Percentiles rank a stretch among this genome's conserved stretches.
phyloP scores from a whole-genome alignment of 2,329 filamentous ascomycete genomes.

The Sporothrix euskadiensis region DNA sequence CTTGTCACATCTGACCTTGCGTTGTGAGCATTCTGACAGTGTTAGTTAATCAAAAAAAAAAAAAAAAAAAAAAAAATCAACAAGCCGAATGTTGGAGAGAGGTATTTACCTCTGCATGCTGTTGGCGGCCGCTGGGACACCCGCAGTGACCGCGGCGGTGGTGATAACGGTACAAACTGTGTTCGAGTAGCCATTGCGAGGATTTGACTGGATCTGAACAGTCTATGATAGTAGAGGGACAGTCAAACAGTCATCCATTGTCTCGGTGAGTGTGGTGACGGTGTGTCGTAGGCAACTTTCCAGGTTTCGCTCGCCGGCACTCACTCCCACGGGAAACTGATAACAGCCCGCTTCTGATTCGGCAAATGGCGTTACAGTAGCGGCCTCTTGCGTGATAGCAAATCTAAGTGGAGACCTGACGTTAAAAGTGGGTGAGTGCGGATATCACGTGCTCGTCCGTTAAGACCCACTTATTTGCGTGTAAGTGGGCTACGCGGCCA shows the following conservation, averaged over 20 bases:
- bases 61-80: too few relatives aligned
- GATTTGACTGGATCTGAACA: neutral
- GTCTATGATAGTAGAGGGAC: neutral
- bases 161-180: constrained; percentile 8
- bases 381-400: constrained; percentile 14
- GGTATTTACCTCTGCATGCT: constrained; percentile 25
- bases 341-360: constrained; percentile 8
- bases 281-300: neutral
- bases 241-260: neutral
- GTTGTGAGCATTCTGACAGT: constrained; percentile 27
- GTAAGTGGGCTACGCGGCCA: neutral
- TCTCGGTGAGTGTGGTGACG: neutral
- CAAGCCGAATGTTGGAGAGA: neutral
- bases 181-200: neutral
- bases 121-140: constrained; percentile 31
- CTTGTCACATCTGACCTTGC: constrained; percentile 30
- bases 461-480: neutral
- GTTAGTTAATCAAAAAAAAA: too few relatives aligned
- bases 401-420: neutral
- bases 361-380: constrained; percentile 17
- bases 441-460: neutral
- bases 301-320: neutral
- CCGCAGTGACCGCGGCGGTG: constrained; percentile 14
- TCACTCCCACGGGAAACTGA: neutral
- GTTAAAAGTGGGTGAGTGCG: neutral